Evolutionary conservation across 1,284 basidiomycete genomes (phyloP).

Genomic region (Wolfiporia cocos): DNA sequence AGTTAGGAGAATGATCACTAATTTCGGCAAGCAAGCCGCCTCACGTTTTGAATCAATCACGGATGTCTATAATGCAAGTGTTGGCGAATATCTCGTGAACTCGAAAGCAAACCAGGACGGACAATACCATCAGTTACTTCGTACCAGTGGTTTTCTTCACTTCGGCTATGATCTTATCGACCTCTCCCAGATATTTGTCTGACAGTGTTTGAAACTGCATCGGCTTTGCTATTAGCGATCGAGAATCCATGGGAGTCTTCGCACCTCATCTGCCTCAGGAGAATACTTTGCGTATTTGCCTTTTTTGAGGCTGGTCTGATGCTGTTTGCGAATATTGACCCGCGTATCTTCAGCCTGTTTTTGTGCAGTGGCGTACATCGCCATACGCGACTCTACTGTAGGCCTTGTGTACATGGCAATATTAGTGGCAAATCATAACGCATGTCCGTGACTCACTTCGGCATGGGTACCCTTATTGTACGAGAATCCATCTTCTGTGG

Average conservation of each 20-base stretch:
- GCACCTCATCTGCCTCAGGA: constrained; percentile 57
- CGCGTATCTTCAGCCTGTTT: constrained; percentile 70
- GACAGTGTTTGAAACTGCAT: constrained; percentile 66
- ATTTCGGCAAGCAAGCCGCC: too few species aligned
- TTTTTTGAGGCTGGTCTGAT: constrained; percentile 58
- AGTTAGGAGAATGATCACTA: too few species aligned
- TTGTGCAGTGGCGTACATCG: constrained; percentile 46
- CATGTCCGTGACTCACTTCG: constrained; percentile 46
- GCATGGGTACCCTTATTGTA: constrained; percentile 72
- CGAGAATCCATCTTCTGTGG: constrained; percentile 64
- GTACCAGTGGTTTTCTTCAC: constrained; percentile 50
- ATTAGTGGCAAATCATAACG: constrained; percentile 2
- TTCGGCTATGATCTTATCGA: constrained; percentile 57
- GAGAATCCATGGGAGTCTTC: constrained; percentile 10
- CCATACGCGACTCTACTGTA: constrained; percentile 62
- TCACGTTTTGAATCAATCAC: too few species aligned
- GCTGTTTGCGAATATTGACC: constrained; percentile 63
- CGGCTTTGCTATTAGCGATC: neutral
- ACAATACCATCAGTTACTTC: too few species aligned
- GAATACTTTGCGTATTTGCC: constrained; percentile 65
- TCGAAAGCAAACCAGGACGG: too few species aligned
- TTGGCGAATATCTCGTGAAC: too few species aligned
- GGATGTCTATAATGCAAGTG: too few species aligned
- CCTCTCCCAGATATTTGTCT: constrained; percentile 52
- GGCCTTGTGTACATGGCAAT: constrained; percentile 38